These are phyloP conservation scores for Priceomyces medius DNA, from an alignment of 805 yeast genomes.

Conservation along the genomic window DNA sequence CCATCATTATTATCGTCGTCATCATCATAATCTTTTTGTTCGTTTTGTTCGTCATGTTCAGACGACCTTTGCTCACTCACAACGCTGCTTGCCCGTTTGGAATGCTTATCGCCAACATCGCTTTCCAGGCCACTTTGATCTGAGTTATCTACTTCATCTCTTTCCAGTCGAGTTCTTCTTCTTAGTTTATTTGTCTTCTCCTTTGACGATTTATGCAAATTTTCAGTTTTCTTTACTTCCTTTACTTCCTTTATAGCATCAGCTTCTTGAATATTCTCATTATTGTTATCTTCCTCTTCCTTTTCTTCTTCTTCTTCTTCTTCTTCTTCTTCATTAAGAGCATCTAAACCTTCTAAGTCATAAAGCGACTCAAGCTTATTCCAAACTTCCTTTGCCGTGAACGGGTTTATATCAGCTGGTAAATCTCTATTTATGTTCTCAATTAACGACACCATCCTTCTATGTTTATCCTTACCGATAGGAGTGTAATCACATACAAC, in stretches of 20 bases:
- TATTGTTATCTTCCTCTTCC: slow-evolving; percentile 14
- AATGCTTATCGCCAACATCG: slow-evolving; percentile 6
- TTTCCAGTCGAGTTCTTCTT: slow-evolving; percentile 4
- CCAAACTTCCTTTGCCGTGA: slow-evolving; percentile 57
- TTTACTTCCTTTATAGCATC: slow-evolving; percentile 7
- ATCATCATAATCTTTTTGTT: slow-evolving; percentile 6
- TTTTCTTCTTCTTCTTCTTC: slow-evolving; percentile 15
- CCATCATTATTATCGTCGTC: slow-evolving; percentile 7
- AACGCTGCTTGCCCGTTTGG: not conserved
- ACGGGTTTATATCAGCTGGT: slow-evolving; percentile 16
- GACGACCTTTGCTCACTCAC: not conserved
- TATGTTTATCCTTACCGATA: slow-evolving; percentile 52
- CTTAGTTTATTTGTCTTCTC: not conserved
- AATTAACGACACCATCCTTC: slow-evolving; percentile 43
- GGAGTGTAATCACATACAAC: slow-evolving; percentile 69
- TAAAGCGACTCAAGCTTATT: slow-evolving; percentile 52
- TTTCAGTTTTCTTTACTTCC: slow-evolving; percentile 8
- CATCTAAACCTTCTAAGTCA: slow-evolving; percentile 58
- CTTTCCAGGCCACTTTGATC: slow-evolving; percentile 13
- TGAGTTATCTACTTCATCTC: slow-evolving; percentile 11
- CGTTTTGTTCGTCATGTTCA: slow-evolving; percentile 9
- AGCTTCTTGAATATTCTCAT: slow-evolving; percentile 9
- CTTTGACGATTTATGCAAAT: slow-evolving; percentile 1
- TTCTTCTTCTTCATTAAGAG: slow-evolving; percentile 39
- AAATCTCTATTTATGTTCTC: slow-evolving; percentile 33